Base-by-base conservation (phyloP, 2,329 filamentous ascomycete species). In the Pseudogymnoascus sp. region DNA sequence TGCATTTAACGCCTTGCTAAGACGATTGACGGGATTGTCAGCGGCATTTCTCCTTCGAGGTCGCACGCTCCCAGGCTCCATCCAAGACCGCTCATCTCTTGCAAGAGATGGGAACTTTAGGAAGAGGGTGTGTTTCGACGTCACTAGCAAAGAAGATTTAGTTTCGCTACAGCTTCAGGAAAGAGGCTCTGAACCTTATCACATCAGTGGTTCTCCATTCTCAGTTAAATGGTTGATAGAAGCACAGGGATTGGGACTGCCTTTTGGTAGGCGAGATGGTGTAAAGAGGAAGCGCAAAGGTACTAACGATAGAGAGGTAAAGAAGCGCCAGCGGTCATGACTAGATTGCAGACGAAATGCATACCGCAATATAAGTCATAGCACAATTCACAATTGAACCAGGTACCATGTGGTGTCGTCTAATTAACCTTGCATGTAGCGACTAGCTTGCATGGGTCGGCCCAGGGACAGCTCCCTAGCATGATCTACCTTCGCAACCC, bases 41-140 rank as follows among this genome's bases (percentile, higher is more conserved):
- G 62, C 62, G 22, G 65, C 61, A 36, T 67, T 68, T 63, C 62
- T 67, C 39, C 39, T 68, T 20, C 38, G 60, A 62, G 67, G 59
- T 60, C 58, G 58, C 47, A 36, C 58, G 59, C 57, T 67, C 62
- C 35, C 61, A 36, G 62, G 64, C 12, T 65, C 62, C 18, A 60
- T 65, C 39, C 47, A 60, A 41, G 62, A 68, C 64, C 57, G 62
- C 15, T 68, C 61, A 59, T 68, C 61, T 39, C 30, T 66, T 12
- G 61, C 37, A 47, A 61, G 57, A 60, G 61, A 64, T 50, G 63
- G 64, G 22, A 67, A 67, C 58, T 68, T 68, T 47, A 62, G 61
- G 50, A 68, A 68, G 60, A 67, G 63, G 53, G 62, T 67, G 18
- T 62, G 33, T 66, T 37, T 37, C 36, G 60, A 67, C 36, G 39